These are phyloP conservation scores for Pilaira anomala DNA, from an alignment of 192 early-diverging fungal genomes.

Conservation along the genomic window DNA sequence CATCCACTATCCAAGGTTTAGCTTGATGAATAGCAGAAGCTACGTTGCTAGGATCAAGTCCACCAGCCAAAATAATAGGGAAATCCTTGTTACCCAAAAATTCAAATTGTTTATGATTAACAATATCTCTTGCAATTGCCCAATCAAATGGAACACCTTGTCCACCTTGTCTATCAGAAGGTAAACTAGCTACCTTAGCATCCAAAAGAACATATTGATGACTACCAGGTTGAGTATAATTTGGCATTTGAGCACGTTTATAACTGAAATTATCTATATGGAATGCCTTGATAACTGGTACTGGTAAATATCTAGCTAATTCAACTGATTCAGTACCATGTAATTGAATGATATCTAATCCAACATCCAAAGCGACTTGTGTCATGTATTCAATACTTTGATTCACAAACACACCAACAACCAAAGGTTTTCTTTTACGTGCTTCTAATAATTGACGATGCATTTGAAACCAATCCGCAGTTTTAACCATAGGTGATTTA, in stretches of 20 bases:
- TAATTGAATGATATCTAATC: slow-evolving; percentile 91
- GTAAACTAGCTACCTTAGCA: slow-evolving; percentile 54
- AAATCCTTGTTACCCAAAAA: slow-evolving; percentile 27
- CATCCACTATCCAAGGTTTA: slow-evolving; percentile 86
- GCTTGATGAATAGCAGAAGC: slow-evolving; percentile 63
- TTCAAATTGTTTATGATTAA: slow-evolving; percentile 22
- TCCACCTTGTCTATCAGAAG: slow-evolving; percentile 66
- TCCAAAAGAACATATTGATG: slow-evolving; percentile 59
- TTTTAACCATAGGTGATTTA: background rate
- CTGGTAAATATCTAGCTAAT: slow-evolving; percentile 66
- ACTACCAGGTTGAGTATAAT: slow-evolving; percentile 50
- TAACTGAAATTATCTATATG: slow-evolving; percentile 67
- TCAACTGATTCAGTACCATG: slow-evolving; percentile 78
- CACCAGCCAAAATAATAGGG: slow-evolving; percentile 88
- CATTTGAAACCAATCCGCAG: slow-evolving; percentile 49
- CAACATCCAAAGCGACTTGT: slow-evolving; percentile 52
- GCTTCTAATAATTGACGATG: slow-evolving; percentile 42
- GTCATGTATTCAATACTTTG: slow-evolving; percentile 77
- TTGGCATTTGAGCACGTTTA: slow-evolving; percentile 25
- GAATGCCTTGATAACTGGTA: slow-evolving; percentile 88
- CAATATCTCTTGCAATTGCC: slow-evolving; percentile 61
- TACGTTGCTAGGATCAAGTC: slow-evolving; percentile 83
- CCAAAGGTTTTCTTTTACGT: slow-evolving; percentile 61
- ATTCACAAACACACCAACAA: slow-evolving; percentile 94
- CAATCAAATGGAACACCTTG: slow-evolving; percentile 85